Percentiles rank a stretch among this genome's conserved stretches.
phyloP scores from a whole-genome alignment of 2,329 filamentous ascomycete genomes.

The Paecilomyces variotii region DNA sequence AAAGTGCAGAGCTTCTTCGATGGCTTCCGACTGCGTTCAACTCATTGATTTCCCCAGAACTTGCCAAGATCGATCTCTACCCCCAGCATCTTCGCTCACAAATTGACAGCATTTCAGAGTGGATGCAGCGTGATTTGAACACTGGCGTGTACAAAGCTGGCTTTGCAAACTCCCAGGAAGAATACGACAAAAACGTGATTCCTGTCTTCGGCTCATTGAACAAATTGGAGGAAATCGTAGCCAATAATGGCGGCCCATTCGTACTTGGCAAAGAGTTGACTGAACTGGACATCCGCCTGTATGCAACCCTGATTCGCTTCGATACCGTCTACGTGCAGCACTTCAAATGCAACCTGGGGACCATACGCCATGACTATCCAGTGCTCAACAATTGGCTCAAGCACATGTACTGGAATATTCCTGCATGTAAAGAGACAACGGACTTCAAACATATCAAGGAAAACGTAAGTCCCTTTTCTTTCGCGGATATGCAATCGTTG shows the following conservation, averaged over 20 bases:
- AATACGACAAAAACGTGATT: slow-evolving; percentile 48
- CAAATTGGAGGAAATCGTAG: slow-evolving; percentile 45
- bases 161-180: slow-evolving; percentile 48
- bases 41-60: slow-evolving; percentile 35
- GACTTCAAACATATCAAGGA: slow-evolving; percentile 63
- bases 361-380: slow-evolving; percentile 53
- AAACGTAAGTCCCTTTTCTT: slow-evolving; percentile 33
- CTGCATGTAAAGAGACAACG: slow-evolving; percentile 51
- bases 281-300: slow-evolving; percentile 52
- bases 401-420: slow-evolving; percentile 50
- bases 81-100: slow-evolving; percentile 38
- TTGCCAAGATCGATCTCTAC: slow-evolving; percentile 44
- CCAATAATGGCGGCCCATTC: slow-evolving; percentile 45
- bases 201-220: slow-evolving; percentile 54
- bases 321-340: slow-evolving; percentile 57
- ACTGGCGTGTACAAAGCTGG: slow-evolving; percentile 55
- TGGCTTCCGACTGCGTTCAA: slow-evolving; percentile 53
- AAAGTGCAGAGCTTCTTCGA: slow-evolving; percentile 50
- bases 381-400: slow-evolving; percentile 54
- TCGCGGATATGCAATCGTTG: background rate
- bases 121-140: slow-evolving; percentile 52
- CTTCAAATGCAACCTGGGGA: slow-evolving; percentile 59
- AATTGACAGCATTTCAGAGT: slow-evolving; percentile 47
- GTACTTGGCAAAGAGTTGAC: slow-evolving; percentile 49
- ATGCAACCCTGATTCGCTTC: slow-evolving; percentile 52